phyloP scores from a whole-genome alignment of 768 basidiomycete species.

The Lanmaoa rubissima region DNA sequence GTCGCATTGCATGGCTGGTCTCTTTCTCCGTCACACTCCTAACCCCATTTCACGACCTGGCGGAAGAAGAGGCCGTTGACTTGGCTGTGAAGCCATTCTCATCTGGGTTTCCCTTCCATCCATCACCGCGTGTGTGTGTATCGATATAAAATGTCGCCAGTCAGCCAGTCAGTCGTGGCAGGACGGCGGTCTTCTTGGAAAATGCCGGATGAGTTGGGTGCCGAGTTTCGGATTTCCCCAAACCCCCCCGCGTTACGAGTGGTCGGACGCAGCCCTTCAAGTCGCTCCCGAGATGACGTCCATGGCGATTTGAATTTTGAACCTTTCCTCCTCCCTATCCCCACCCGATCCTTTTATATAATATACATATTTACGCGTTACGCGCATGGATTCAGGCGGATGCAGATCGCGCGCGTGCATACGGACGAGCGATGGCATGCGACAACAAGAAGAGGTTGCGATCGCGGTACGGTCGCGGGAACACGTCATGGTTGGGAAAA shows the following conservation, averaged over 20 bases:
- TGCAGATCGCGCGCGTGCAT: slow-evolving; percentile 5
- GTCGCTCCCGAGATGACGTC: slow-evolving; percentile 30
- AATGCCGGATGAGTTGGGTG: slow-evolving; percentile 9
- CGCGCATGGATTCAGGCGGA: not conserved
- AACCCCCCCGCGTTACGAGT: not conserved
- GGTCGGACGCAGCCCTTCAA: slow-evolving; percentile 3
- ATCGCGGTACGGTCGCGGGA: slow-evolving; percentile 31
- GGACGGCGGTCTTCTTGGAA: slow-evolving; percentile 9
- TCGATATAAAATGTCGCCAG: not conserved
- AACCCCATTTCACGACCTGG: slow-evolving; percentile 11
- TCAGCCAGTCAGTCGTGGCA: not conserved
- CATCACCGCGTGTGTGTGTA: slow-evolving; percentile 4
- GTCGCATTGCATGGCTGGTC: slow-evolving; percentile 27
- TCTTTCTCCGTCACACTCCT: slow-evolving; percentile 18
- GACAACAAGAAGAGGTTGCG: slow-evolving; percentile 11
- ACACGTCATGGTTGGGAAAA: slow-evolving; percentile 11
- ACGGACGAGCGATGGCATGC: not conserved
- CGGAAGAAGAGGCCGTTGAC: slow-evolving; percentile 12
- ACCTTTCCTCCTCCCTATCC: slow-evolving; percentile 13
- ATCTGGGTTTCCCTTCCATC: slow-evolving; percentile 14
- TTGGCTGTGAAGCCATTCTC: slow-evolving; percentile 9
- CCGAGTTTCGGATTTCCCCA: not conserved
- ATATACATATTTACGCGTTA: slow-evolving; percentile 6
- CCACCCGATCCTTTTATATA: slow-evolving; percentile 16
- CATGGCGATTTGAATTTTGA: slow-evolving; percentile 6